Conservation (phyloP, 305 asterid species). For the Andrographis paniculata region DNA sequence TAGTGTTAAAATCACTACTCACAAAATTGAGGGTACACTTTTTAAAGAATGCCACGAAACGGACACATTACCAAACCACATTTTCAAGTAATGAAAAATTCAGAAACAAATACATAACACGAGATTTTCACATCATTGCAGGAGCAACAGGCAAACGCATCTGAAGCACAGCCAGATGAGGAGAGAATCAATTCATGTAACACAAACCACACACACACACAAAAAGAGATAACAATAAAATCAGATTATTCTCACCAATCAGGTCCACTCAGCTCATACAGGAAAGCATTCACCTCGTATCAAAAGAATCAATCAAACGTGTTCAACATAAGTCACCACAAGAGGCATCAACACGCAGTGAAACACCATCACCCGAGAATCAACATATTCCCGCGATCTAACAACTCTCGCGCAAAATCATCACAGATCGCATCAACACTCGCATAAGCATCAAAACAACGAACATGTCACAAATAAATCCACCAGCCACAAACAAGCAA, state of each 20-base stretch:
- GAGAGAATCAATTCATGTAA: too few species aligned
- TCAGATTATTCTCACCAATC: constrained; percentile 4
- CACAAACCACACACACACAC: background rate
- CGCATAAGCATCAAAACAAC: background rate
- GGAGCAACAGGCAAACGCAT: background rate
- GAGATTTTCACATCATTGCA: too few species aligned
- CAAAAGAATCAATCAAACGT: background rate
- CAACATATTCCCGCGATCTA: background rate
- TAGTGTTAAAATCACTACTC: too few species aligned
- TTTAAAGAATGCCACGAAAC: constrained; percentile 12
- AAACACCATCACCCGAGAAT: constrained; percentile 1
- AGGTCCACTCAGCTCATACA: too few species aligned
- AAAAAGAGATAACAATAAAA: background rate
- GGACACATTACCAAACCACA: background rate
- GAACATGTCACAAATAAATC: background rate
- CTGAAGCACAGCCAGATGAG: background rate
- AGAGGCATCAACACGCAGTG: background rate
- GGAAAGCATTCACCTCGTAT: too few species aligned
- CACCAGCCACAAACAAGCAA: background rate
- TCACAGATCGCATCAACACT: background rate
- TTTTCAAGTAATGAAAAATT: background rate
- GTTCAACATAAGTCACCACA: constrained; percentile 2
- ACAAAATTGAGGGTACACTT: too few species aligned
- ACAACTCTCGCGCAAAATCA: background rate
- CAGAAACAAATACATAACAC: background rate